Conservation (phyloP, 768 basidiomycete genomes). For the Albatrellus ellisii region DNA sequence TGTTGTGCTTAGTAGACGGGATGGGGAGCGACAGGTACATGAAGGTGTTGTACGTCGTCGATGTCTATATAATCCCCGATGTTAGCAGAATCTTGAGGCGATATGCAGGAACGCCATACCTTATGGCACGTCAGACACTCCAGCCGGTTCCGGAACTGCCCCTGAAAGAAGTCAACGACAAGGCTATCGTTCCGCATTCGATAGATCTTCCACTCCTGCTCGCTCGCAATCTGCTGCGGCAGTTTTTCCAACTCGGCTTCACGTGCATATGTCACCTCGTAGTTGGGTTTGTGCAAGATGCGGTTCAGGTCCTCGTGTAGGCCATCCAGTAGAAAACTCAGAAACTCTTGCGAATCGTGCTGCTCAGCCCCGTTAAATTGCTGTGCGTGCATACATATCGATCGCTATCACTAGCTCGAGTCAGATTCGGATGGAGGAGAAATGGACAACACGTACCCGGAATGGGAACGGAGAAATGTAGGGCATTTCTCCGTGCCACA, state of each 20-base stretch:
- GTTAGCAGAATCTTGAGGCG: background rate
- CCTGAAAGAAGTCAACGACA: constrained; percentile 96
- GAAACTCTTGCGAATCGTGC: constrained; percentile 96
- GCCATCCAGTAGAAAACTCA: constrained; percentile 88
- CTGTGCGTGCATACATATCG: constrained; percentile 41
- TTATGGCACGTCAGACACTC: constrained; percentile 85
- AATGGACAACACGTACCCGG: constrained; percentile 35
- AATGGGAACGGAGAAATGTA: constrained; percentile 76
- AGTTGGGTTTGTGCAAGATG: constrained; percentile 57
- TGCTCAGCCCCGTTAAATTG: constrained; percentile 84
- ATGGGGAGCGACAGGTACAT: constrained; percentile 91
- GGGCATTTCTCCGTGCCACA: constrained; percentile 81
- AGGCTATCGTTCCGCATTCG: constrained; percentile 83
- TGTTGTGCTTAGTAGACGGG: constrained; percentile 45
- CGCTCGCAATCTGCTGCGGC: constrained; percentile 78
- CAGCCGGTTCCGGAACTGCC: constrained; percentile 85
- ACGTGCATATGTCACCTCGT: constrained; percentile 56
- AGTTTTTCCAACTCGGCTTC: constrained; percentile 84
- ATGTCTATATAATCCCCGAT: constrained; percentile 51
- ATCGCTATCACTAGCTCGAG: constrained; percentile 31
- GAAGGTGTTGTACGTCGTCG: constrained; percentile 94
- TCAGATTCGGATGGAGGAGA: background rate
- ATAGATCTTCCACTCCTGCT: constrained; percentile 89
- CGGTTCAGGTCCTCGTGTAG: constrained; percentile 94
- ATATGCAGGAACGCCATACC: constrained; percentile 28